phyloP scores from a whole-genome alignment of 148 eudicot genomes.

The Rhododendron molle region DNA sequence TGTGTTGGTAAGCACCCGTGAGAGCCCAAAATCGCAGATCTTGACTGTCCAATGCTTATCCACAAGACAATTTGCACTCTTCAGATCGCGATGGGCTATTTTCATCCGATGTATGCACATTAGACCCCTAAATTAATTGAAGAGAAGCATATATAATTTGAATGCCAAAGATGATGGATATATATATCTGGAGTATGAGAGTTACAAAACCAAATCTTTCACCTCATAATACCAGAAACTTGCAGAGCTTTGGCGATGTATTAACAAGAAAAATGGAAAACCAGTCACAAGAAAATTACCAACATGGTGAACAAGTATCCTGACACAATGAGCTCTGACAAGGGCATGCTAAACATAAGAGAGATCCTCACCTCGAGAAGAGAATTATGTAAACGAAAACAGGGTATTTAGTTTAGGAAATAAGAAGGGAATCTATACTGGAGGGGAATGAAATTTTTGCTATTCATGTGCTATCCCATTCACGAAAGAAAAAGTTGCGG shows the following conservation, averaged over 20 bases:
- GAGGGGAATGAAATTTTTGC: too few relatives aligned
- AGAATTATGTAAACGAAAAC: not conserved
- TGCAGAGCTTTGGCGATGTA: not conserved
- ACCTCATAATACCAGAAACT: not conserved
- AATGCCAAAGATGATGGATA: not conserved
- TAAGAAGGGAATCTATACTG: not conserved
- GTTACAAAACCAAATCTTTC: not conserved
- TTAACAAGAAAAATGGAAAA: not conserved
- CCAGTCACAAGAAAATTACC: not conserved
- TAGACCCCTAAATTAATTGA: conserved; percentile 37
- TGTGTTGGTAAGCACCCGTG: conserved; percentile 37
- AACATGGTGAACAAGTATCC: not conserved
- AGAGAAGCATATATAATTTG: not conserved
- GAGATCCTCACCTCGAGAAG: not conserved
- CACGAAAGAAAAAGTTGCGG: too few relatives aligned
- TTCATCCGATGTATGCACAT: conserved; percentile 75
- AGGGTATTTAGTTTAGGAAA: not conserved
- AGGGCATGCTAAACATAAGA: not conserved
- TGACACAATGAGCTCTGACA: not conserved
- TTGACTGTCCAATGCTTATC: conserved; percentile 61
- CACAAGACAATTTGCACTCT: conserved; percentile 68
- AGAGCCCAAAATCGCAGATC: conserved; percentile 73
- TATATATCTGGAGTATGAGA: not conserved
- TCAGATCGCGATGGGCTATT: conserved; percentile 65
- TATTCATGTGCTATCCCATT: too few relatives aligned